Evolutionary conservation across 768 basidiomycete species (phyloP), one percentile per base, ranked within the genome.

Genomic region (Trametes coccinea): DNA sequence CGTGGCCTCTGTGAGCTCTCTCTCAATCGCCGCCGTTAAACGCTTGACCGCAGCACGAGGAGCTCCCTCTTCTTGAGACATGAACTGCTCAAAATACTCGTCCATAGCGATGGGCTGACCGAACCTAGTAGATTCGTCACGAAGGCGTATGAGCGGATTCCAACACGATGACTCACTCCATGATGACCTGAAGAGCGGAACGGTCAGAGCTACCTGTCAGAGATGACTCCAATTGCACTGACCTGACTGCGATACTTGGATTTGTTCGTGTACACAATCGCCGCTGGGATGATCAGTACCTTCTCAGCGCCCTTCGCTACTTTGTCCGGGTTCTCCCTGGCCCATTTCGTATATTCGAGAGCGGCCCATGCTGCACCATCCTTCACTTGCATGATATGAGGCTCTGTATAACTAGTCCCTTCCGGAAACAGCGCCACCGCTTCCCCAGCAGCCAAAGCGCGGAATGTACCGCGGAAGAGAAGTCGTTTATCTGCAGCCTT

Each of bases 301-400:
- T 82, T 80, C 66, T 81, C 75, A 37, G 73, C 70, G 0, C 77
- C 78, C 53, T 62, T 54, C 47, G 57, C 62, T 11, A 61, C 66
- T 53, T 74, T 72, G 61, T 78, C 79, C 30, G 83, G 79, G 67
- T 86, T 78, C 58, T 86, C 84, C 62, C 76, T 76, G 40, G 84
- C 79, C 85, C 92, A 95, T 68, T 90, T 89, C 9, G 85, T 80
- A 73, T 95, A 98, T 75, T 98, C 97, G 65, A 98, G 79, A 4
- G 95, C 92, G 51, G 93, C 89, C 95, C 95, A 98, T 10, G 95
- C 87, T 37, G 92, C 91, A 31, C 96, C 96, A 68, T 98, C 95
- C 70, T 92, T 92, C 69, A 93, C 85, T 64, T 94, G 90, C 84
- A 95, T 88, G 67, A 98, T 93, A 57, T 86, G 83, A 9, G 95